Evolutionary conservation across 805 yeast genomes (phyloP), one percentile per base, ranked within the genome.

Genomic region (Wickerhamomyces subpelliculosus): DNA sequence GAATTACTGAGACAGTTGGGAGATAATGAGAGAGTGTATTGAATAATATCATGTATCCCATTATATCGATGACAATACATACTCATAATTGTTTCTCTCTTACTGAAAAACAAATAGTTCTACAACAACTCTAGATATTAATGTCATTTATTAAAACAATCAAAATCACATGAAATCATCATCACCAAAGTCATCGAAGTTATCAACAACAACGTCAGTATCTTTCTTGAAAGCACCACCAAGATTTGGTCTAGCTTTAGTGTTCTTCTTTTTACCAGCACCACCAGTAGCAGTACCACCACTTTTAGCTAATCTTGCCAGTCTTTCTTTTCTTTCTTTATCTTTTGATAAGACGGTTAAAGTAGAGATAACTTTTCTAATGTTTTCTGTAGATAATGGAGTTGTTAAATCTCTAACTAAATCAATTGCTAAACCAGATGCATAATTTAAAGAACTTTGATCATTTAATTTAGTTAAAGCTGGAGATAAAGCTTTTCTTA

Each of bases 241-340:
- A 37, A 84, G 68, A 58, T 80, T 82, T 32, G 86, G 82, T 48
- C 71, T 75, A 40, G 78, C 73, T 63, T 84, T 83, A 41, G 87
- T 96, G 22, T 29, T 29, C 77, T 89, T 90, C 77, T 84, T 83
- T 75, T 89, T 88, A 64, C 95, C 95, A 27, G 94, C 93, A 58
- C 96, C 96, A 52, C 94, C 94, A 19, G 86, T 75, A 28, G 90
- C 77, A 21, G 94, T 84, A 47, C 90, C 93, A 45, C 93, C 90
- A 39, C 85, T 72, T 58, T 80, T 82, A 51, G 83, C 75, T 53
- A 84, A 66, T 61, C 96, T 79, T 20, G 84, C 87, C 54, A 77
- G 84, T 70, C 97, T 85, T 66, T 90, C 97, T 39, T 82, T 83
- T 58, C 80, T 82, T 61, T 81, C 87, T 66, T 90, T 90, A 40